Base-by-base conservation (phyloP, 306 rosid species). In the Astragalus glycyphyllos region DNA sequence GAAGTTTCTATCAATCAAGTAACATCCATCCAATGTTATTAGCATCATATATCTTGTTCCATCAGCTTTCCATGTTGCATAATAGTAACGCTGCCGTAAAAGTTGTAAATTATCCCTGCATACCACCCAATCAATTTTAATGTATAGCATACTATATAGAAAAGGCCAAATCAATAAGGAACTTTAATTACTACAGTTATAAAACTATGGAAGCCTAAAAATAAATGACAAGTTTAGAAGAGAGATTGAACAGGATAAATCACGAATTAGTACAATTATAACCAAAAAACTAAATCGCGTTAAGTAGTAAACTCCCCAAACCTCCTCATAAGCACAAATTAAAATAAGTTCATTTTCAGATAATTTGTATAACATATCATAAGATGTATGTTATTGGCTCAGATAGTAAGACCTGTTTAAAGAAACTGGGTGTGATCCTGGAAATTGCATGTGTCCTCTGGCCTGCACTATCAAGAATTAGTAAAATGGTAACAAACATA, bases 1-100 rank as follows among this genome's bases (percentile, higher is more conserved):
- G 81, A 86, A 92, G 80, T 29, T 78, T 74, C 98, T 90, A 82
- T 92, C 98, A 68, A 92, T 79, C 81, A 92, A 85, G 85, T 85
- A 92, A 80, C 98, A 92, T 29, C 98, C 98, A 79, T 92, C 98
- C 83, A 85, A 54, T 20, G 89, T 92, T 69, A 90, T 88, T 70
- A 90, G 85, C 98, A 92, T 90, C 98, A 92, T 92, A 80, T 92
- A 92, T 77, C 98, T 83, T 23, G 98, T 92, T 78, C 98, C 98
- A 74, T 92, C 96, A 79, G 98, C 98, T 88, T 92, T 92, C 98
- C 98, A 92, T 11, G 98, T 92, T 67, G 98, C 98, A 85, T 92
- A 92, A 76, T 92, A 92, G 77, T 90, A 92, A 26, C 97, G 98
- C 65, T 92, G 98, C 77, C 94, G 81, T 79, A 92, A 80, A 75